phyloP scores from a whole-genome alignment of 176 grass and related monocot genomes.

The Eleusine coracana region DNA sequence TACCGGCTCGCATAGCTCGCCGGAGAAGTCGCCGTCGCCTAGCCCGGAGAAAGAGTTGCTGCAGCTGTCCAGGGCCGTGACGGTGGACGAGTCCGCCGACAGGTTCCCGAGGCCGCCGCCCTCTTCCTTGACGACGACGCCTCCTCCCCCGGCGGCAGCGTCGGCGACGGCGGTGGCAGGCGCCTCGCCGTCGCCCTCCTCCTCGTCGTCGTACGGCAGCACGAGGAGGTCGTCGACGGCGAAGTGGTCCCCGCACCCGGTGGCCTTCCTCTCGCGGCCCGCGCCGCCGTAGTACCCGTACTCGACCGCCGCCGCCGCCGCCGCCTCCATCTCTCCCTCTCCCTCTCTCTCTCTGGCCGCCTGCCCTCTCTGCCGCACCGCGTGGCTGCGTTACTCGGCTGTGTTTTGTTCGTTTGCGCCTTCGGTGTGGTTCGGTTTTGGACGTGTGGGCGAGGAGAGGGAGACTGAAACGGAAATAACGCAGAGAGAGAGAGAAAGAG shows the following conservation, averaged over 20 bases:
- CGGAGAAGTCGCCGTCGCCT: constrained; percentile 61
- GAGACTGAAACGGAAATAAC: constrained; percentile 44
- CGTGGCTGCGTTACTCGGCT: constrained; percentile 41
- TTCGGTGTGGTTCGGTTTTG: constrained; percentile 10
- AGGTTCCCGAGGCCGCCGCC: constrained; percentile 45
- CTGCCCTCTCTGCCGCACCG: not conserved
- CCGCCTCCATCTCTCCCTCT: constrained; percentile 36
- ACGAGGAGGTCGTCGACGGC: constrained; percentile 85
- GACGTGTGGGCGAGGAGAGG: constrained; percentile 40
- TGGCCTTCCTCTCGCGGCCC: constrained; percentile 56
- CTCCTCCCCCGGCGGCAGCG: not conserved
- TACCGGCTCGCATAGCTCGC: constrained; percentile 88
- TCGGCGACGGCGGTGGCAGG: not conserved
- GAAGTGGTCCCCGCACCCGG: constrained; percentile 55
- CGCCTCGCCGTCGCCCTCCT: constrained; percentile 34
- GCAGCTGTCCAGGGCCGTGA: constrained; percentile 82
- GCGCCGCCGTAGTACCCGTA: constrained; percentile 39
- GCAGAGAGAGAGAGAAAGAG: constrained; percentile 28
- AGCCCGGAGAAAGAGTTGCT: constrained; percentile 78
- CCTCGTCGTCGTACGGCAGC: constrained; percentile 77
- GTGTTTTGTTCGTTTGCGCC: constrained; percentile 37
- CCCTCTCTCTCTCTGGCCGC: not conserved
- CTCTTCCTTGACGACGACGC: constrained; percentile 33
- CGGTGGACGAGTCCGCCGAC: constrained; percentile 74
- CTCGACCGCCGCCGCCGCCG: constrained; percentile 25